Percentiles rank a stretch among this genome's conserved stretches.
phyloP scores from a whole-genome alignment of 2,329 filamentous ascomycete species.

The Periglandula ipomoeae region DNA sequence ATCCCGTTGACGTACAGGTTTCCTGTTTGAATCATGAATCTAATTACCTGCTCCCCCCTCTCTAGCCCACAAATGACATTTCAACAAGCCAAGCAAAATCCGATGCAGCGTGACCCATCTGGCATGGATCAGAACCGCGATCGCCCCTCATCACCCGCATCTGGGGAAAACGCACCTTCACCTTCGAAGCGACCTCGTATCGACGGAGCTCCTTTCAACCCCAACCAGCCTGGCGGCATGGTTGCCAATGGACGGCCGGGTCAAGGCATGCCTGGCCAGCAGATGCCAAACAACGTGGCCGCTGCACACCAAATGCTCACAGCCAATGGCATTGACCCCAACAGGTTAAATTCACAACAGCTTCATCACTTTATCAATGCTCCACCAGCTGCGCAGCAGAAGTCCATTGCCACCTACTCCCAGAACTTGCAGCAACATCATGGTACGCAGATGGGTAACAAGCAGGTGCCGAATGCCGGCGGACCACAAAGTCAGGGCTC shows the following conservation, averaged over 20 bases:
- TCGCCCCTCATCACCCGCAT: conserved; percentile 71
- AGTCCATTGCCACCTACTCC: conserved; percentile 81
- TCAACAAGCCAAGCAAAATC: conserved; percentile 61
- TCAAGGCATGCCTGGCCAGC: conserved; percentile 64
- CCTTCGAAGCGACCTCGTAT: conserved; percentile 84
- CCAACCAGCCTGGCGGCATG: conserved; percentile 55
- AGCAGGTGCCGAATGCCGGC: conserved; percentile 64
- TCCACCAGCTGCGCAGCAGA: conserved; percentile 58
- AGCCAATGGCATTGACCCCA: conserved; percentile 66
- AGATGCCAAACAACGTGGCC: conserved; percentile 45
- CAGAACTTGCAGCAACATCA: conserved; percentile 77
- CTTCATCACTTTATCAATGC: conserved; percentile 55
- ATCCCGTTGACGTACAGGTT: background rate
- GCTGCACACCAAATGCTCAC: conserved; percentile 53
- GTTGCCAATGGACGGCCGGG: conserved; percentile 64
- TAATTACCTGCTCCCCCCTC: background rate
- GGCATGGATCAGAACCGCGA: conserved; percentile 78
- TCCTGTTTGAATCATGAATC: too few relatives aligned
- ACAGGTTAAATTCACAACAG: conserved; percentile 64
- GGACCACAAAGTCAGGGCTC: conserved; percentile 71
- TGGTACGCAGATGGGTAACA: conserved; percentile 70
- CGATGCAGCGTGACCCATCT: conserved; percentile 83
- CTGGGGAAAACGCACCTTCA: conserved; percentile 80
- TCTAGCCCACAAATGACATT: conserved; percentile 62
- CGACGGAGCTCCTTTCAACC: conserved; percentile 61